phyloP scores from a whole-genome alignment of 192 early-diverging fungal species.

The Kappamyces sp. region DNA sequence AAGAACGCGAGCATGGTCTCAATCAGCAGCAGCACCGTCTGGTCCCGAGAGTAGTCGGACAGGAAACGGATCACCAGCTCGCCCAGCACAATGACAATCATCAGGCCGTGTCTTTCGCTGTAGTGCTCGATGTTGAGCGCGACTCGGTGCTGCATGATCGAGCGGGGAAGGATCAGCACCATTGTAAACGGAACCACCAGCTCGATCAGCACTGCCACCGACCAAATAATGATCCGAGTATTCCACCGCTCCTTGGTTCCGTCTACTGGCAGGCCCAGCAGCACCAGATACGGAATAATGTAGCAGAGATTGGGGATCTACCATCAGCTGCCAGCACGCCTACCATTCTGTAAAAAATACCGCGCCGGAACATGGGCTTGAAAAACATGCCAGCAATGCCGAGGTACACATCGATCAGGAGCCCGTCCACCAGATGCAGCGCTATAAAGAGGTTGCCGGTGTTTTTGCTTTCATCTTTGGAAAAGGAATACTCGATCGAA shows the following conservation, averaged over 20 bases:
- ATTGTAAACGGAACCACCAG: conserved; percentile 1
- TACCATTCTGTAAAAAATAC: too few species aligned
- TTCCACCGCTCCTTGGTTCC: too few species aligned
- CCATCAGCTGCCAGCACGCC: too few species aligned
- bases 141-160: too few species aligned
- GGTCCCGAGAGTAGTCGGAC: background rate
- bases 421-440: background rate
- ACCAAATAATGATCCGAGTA: too few species aligned
- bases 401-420: too few species aligned
- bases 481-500: background rate
- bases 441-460: conserved; percentile 1
- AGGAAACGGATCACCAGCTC: conserved; percentile 2
- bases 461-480: background rate
- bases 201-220: too few species aligned
- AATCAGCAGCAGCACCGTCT: background rate
- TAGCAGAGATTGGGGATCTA: too few species aligned
- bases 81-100: conserved; percentile 13
- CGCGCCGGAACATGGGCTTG: too few species aligned
- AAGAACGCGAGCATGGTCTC: background rate
- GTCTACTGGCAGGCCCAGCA: too few species aligned
- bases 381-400: too few species aligned
- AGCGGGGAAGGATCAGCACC: background rate
- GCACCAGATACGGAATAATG: too few species aligned
- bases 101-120: conserved; percentile 9
- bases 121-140: conserved; percentile 13